phyloP scores from a whole-genome alignment of 108 stramenopile genomes.

The Cyclotella kingstonii region DNA sequence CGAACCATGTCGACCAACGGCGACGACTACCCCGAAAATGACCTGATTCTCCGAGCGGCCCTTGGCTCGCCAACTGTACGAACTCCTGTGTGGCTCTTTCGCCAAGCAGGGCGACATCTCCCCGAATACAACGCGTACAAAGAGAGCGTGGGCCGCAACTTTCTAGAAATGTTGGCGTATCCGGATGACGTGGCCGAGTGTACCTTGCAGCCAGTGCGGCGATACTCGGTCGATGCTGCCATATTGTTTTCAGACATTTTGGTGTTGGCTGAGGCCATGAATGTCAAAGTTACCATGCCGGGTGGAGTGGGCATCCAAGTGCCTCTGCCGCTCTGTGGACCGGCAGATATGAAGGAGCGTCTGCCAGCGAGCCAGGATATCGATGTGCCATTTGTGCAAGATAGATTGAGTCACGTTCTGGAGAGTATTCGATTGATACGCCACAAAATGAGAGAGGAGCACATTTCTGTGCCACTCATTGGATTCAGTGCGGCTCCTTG shows the following conservation, averaged over 20 bases:
- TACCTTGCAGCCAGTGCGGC: slow-evolving; percentile 90
- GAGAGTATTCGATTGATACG: slow-evolving; percentile 75
- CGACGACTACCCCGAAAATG: slow-evolving; percentile 59
- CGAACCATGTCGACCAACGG: slow-evolving; percentile 11
- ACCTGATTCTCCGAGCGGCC: slow-evolving; percentile 84
- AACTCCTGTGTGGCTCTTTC: slow-evolving; percentile 93
- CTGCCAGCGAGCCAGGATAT: slow-evolving; percentile 59
- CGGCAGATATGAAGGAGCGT: slow-evolving; percentile 75
- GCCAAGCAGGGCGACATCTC: slow-evolving; percentile 94
- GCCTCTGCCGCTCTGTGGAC: slow-evolving; percentile 74
- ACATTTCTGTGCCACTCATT: slow-evolving; percentile 81
- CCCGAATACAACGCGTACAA: slow-evolving; percentile 92
- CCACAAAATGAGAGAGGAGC: slow-evolving; percentile 77
- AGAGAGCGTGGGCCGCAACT: slow-evolving; percentile 74
- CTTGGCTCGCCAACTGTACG: slow-evolving; percentile 64
- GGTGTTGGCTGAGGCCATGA: slow-evolving; percentile 88
- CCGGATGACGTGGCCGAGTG: slow-evolving; percentile 94
- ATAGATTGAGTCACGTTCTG: slow-evolving; percentile 85
- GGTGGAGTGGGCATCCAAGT: slow-evolving; percentile 93
- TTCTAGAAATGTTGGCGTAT: slow-evolving; percentile 84
- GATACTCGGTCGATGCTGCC: slow-evolving; percentile 93
- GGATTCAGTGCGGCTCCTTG: slow-evolving; percentile 96
- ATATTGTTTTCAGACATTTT: slow-evolving; percentile 96
- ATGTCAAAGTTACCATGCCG: slow-evolving; percentile 91
- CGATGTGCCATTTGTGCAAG: slow-evolving; percentile 64